Evolutionary conservation across 164 flowering plant genomes (phyloP), one percentile per base, ranked within the genome.

Genomic region (Chimonanthus salicifolius): DNA sequence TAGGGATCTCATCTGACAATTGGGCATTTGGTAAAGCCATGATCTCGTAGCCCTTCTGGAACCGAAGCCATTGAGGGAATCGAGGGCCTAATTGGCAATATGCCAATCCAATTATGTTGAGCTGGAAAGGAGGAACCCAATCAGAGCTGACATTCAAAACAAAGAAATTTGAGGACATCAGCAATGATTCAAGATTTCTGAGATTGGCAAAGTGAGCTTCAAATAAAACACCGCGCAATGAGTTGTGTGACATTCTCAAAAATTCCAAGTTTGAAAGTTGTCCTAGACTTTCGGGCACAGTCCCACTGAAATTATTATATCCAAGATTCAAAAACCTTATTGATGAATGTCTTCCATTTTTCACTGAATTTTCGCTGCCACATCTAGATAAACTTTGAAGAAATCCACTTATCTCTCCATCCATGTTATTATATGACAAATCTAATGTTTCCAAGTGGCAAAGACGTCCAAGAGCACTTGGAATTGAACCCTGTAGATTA

Each of bases 71-170:
- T 13, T 6, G 11, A 1, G 71, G 71, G 7, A 49, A 69, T 7
- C n/a, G 51, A 33, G 43, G 72, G 20, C 72, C 63, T 62, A 70
- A 6, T 8, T 58, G 0, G 44, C 64, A 70, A 18, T 47, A 33
- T 2, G 3, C n/a, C 15, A 70, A 4, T 0, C 2, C 4, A 0
- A 69, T 0, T 6, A 2, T 0, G 9, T 0, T 7, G 0, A 69
- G 71, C 4, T 69, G 60, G 11, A 50, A 69, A n/a, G 62, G 71
- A 69, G 71, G 71, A 20, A 49, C 13, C 71, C 71, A 69, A 49
- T 69, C 58, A 1, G 64, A 46, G 0, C 33, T 33, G 7, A 58
- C 47, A 6, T 33, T 43, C 9, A 70, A 54, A 33, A 44, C 44
- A 6, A 70, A 54, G 4, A 47, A 43, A 21, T 21, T 70, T 5